Percentiles rank a stretch among this genome's conserved stretches.
phyloP scores from a whole-genome alignment of 2,329 filamentous ascomycete species.

The Aspergillus japonicus region DNA sequence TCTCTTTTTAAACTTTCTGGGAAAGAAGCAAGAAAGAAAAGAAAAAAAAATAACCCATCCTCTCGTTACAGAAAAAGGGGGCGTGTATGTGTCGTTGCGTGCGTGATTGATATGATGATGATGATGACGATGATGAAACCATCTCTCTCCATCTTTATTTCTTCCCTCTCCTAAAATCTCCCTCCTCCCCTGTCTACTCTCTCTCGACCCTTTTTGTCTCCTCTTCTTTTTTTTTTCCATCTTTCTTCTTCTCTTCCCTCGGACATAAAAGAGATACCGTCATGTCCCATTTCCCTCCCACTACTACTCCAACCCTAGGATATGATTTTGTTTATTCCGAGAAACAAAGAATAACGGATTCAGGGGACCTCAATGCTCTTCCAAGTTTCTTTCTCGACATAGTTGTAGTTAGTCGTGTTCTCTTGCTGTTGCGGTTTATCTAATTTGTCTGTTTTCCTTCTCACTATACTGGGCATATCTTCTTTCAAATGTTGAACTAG shows the following conservation, averaged over 20 bases:
- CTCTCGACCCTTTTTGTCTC: neutral
- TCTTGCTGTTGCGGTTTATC: neutral
- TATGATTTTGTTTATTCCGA: neutral
- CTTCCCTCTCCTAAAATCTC: neutral
- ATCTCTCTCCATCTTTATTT: neutral
- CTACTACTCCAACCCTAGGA: neutral
- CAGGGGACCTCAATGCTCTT: neutral
- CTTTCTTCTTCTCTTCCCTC: neutral
- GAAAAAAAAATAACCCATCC: neutral
- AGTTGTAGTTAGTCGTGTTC: neutral
- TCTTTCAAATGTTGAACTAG: neutral
- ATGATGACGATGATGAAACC: neutral
- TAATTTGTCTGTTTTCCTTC: neutral
- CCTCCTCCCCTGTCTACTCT: neutral
- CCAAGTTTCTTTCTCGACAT: neutral
- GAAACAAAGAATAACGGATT: neutral
- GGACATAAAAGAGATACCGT: neutral
- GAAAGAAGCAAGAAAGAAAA: neutral
- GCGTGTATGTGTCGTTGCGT: neutral
- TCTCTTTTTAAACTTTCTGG: slow-evolving; percentile 13
- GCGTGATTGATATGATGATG: neutral
- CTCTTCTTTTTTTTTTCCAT: neutral
- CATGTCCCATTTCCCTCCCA: neutral
- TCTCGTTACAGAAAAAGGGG: neutral
- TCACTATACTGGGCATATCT: neutral